These are phyloP conservation scores for Cadophora gregata DNA, from an alignment of 2,329 filamentous ascomycete genomes.

Conservation along the genomic window DNA sequence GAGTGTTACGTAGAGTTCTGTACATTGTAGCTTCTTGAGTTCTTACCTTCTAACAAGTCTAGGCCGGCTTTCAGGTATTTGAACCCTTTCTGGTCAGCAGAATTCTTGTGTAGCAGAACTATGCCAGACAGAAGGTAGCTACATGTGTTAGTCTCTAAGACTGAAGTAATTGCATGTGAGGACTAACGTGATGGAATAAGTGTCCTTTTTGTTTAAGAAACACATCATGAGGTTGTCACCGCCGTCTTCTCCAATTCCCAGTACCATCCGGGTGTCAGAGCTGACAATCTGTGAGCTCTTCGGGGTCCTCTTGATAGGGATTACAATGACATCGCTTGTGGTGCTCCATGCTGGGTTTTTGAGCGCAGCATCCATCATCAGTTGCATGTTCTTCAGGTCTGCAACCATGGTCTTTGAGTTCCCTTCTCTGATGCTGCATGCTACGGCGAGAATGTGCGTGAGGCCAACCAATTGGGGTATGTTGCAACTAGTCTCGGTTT, in stretches of 20 bases:
- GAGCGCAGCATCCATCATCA: conserved; percentile 62
- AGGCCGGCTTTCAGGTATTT: conserved; percentile 64
- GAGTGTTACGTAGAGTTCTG: conserved; percentile 11
- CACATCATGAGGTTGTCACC: conserved; percentile 64
- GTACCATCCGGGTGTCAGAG: conserved; percentile 60
- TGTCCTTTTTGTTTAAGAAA: conserved; percentile 65
- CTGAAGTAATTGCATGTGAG: not conserved
- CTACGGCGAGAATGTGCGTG: conserved; percentile 71
- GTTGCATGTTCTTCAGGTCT: conserved; percentile 68
- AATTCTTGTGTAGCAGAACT: conserved; percentile 55
- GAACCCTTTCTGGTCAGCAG: conserved; percentile 60
- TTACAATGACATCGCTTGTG: conserved; percentile 53
- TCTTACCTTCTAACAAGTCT: conserved; percentile 47
- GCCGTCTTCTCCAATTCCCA: conserved; percentile 54
- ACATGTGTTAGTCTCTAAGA: conserved; percentile 13
- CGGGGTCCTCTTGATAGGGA: conserved; percentile 61
- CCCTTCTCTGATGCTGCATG: conserved; percentile 70
- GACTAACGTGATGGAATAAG: conserved; percentile 47
- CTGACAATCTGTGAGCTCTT: conserved; percentile 59
- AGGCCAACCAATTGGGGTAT: conserved; percentile 72
- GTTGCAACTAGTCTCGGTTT: conserved; percentile 66
- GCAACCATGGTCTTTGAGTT: conserved; percentile 59
- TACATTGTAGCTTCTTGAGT: not conserved
- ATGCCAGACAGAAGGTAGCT: conserved; percentile 43
- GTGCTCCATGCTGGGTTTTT: conserved; percentile 42